Evolutionary conservation across 1,139 yeast genomes (phyloP).

Genomic region (Debaryomyces sp.): DNA sequence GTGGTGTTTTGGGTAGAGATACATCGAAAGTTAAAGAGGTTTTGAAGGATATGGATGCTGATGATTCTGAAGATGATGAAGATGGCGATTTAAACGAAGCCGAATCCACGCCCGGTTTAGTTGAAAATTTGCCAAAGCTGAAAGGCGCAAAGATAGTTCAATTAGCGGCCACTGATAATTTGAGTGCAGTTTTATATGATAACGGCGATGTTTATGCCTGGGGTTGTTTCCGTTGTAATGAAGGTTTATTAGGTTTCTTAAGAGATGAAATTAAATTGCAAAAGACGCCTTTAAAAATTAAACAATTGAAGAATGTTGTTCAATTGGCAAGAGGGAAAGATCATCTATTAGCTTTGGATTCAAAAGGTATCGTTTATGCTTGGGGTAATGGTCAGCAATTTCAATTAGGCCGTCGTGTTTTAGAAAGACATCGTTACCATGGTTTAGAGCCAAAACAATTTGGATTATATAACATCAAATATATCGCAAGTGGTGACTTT

Average conservation of each 20-base stretch:
- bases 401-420: slow-evolving; percentile 83
- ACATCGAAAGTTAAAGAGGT: slow-evolving; percentile 64
- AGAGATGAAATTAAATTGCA: slow-evolving; percentile 63
- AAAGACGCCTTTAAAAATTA: slow-evolving; percentile 64
- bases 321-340: slow-evolving; percentile 93
- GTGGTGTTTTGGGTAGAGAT: slow-evolving; percentile 90
- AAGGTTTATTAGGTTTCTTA: slow-evolving; percentile 85
- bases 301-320: slow-evolving; percentile 68
- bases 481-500: slow-evolving; percentile 91
- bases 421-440: slow-evolving; percentile 73
- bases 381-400: slow-evolving; percentile 98
- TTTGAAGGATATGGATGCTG: slow-evolving; percentile 66
- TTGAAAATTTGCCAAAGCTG: slow-evolving; percentile 62
- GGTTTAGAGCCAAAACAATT: slow-evolving; percentile 78
- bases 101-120: slow-evolving; percentile 85
- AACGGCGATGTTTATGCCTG: slow-evolving; percentile 94
- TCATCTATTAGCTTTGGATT: slow-evolving; percentile 81
- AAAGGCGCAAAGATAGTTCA: slow-evolving; percentile 61
- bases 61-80: slow-evolving; percentile 58
- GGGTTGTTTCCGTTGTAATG: slow-evolving; percentile 96
- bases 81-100: slow-evolving; percentile 84
- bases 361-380: slow-evolving; percentile 84
- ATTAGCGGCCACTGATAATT: slow-evolving; percentile 90
- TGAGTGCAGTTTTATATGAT: slow-evolving; percentile 77
- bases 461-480: slow-evolving; percentile 74